Percentiles rank a stretch among this genome's conserved stretches.
These are phyloP conservation scores for Magnusiomyces clavatus DNA, from an alignment of 1,139 yeast species.

Conservation along the genomic window DNA sequence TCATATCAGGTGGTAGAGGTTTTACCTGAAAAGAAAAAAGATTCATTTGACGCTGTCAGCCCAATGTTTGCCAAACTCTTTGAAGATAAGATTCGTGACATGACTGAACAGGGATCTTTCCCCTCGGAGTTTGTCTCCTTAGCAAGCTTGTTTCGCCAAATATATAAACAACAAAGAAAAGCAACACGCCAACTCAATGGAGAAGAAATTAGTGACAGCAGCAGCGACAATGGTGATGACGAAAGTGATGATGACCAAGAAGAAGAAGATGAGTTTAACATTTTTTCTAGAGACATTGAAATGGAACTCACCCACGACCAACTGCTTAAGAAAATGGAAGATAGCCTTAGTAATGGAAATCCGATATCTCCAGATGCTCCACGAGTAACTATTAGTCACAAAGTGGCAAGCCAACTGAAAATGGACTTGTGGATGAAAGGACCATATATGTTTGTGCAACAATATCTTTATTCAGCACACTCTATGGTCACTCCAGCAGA, in stretches of 20 bases:
- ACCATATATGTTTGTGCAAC: constrained; percentile 46
- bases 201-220: too few relatives aligned
- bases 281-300: background rate
- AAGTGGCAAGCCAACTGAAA: constrained; percentile 45
- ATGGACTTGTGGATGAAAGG: constrained; percentile 56
- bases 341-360: constrained; percentile 17
- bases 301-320: constrained; percentile 18
- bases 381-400: constrained; percentile 31
- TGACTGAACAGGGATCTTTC: too few relatives aligned
- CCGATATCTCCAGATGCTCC: constrained; percentile 10
- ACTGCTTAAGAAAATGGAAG: constrained; percentile 23
- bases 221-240: constrained; percentile 13
- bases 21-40: too few relatives aligned
- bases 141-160: too few relatives aligned
- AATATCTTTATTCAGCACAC: constrained; percentile 51
- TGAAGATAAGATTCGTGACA: too few relatives aligned
- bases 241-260: constrained; percentile 15
- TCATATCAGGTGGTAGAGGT: too few relatives aligned
- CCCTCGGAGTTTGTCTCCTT: too few relatives aligned
- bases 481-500: constrained; percentile 41
- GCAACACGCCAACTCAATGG: too few relatives aligned
- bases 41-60: too few relatives aligned
- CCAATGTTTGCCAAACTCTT: too few relatives aligned
- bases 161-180: too few relatives aligned
- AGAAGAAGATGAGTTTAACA: constrained; percentile 10